phyloP scores from a whole-genome alignment of 345 rosid genomes.

The Ceriops tagal region DNA sequence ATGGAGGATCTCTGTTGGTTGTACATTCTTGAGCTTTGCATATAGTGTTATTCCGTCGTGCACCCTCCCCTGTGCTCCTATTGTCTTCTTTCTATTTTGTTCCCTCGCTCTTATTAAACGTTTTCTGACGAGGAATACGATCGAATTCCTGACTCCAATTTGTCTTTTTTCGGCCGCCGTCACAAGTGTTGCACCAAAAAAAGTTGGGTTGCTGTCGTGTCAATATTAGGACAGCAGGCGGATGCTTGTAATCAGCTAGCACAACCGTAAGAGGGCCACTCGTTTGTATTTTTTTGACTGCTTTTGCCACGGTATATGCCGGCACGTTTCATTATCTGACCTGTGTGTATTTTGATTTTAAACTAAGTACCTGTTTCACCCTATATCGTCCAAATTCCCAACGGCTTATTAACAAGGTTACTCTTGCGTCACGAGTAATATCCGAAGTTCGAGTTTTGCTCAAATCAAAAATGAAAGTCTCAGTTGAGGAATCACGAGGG shows the following conservation, averaged over 20 bases:
- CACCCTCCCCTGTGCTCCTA: background rate
- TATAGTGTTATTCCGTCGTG: constrained; percentile 28
- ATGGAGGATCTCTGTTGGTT: constrained; percentile 12
- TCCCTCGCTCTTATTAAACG: background rate
- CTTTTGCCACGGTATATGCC: no score
- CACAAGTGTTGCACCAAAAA: constrained; percentile 18
- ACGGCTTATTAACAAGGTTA: no score
- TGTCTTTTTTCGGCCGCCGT: background rate
- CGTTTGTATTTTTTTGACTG: background rate
- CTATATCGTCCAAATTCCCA: no score
- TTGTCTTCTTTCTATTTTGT: background rate
- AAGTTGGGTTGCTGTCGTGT: constrained; percentile 8
- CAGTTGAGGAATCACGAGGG: no score
- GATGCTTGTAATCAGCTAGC: constrained; percentile 2
- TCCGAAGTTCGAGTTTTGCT: no score
- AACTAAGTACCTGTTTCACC: no score
- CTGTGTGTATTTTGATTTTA: no score
- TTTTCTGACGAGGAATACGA: constrained; percentile 22
- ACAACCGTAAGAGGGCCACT: background rate
- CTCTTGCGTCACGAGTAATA: no score
- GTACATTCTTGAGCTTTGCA: constrained; percentile 55
- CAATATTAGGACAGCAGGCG: constrained; percentile 13
- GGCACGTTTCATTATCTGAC: no score
- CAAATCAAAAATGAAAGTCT: no score
- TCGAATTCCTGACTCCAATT: constrained; percentile 23